These are phyloP conservation scores for Pythium periplocum DNA, from an alignment of 352 stramenopile genomes.

Conservation along the genomic window DNA sequence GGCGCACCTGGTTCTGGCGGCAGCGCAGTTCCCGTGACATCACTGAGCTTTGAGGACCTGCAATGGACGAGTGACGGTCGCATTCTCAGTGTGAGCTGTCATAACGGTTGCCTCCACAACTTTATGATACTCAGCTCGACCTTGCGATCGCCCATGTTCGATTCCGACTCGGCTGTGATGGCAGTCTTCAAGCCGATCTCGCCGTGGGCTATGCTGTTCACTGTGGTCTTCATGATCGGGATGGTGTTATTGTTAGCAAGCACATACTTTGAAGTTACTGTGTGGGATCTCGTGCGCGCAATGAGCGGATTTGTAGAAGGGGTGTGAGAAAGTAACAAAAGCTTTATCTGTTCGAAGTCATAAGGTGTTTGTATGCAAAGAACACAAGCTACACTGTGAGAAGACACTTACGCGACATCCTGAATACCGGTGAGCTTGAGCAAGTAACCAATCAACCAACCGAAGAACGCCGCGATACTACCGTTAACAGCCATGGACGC, in stretches of 20 bases:
- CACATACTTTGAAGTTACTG: slow-evolving; percentile 42
- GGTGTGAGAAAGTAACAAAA: background rate
- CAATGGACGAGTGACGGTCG: slow-evolving; percentile 87
- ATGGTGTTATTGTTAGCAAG: slow-evolving; percentile 41
- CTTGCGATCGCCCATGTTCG: slow-evolving; percentile 51
- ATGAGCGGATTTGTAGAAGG: slow-evolving; percentile 63
- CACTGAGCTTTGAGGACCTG: slow-evolving; percentile 65
- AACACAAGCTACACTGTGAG: background rate
- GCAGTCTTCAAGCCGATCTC: slow-evolving; percentile 57
- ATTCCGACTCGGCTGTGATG: slow-evolving; percentile 51
- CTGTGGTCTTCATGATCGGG: slow-evolving; percentile 42
- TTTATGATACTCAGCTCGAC: slow-evolving; percentile 80
- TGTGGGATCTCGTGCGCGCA: slow-evolving; percentile 45
- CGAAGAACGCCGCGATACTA: slow-evolving; percentile 58
- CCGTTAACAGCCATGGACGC: slow-evolving; percentile 77
- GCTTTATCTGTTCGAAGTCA: background rate
- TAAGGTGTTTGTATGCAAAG: background rate
- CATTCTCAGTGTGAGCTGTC: slow-evolving; percentile 85
- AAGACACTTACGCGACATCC: slow-evolving; percentile 40
- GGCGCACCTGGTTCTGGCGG: background rate
- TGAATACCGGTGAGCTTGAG: slow-evolving; percentile 78
- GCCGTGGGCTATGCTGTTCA: slow-evolving; percentile 58
- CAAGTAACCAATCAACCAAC: slow-evolving; percentile 81
- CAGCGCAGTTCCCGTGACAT: slow-evolving; percentile 8
- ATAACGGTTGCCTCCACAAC: slow-evolving; percentile 85